Conservation (phyloP, 805 yeast species). For the Cyberlindnera euphorbiiphila region DNA sequence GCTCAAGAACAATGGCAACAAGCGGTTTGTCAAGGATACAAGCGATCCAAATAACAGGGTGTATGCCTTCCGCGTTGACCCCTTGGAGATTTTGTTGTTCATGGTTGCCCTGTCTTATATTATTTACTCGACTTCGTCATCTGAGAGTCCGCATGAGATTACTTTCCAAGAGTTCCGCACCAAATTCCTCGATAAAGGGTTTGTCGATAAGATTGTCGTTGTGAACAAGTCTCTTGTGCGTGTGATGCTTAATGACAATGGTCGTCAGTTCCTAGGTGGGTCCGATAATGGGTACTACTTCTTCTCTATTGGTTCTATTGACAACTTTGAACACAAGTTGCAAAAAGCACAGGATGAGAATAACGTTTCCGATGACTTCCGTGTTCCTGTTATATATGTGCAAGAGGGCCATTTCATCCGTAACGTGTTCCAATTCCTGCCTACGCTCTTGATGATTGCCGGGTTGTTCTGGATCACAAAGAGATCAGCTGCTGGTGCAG, state of each 20-base stretch:
- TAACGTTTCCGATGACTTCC: constrained; percentile 54
- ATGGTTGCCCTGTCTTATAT: constrained; percentile 31
- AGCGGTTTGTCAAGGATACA: constrained; percentile 24
- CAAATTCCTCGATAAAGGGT: constrained; percentile 68
- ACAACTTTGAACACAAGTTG: constrained; percentile 77
- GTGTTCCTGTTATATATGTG: constrained; percentile 78
- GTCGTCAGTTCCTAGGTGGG: constrained; percentile 43
- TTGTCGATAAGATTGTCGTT: constrained; percentile 69
- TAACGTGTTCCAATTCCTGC: constrained; percentile 68
- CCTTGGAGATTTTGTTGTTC: constrained; percentile 33
- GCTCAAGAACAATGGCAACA: constrained; percentile 8
- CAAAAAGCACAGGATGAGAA: constrained; percentile 71
- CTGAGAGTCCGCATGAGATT: constrained; percentile 47
- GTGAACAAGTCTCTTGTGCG: constrained; percentile 74
- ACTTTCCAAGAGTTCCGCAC: constrained; percentile 91
- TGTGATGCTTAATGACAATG: constrained; percentile 61
- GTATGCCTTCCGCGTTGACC: constrained; percentile 31
- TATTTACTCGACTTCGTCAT: constrained; percentile 27
- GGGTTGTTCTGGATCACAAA: constrained; percentile 82
- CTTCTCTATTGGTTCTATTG: constrained; percentile 87
- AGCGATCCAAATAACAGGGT: constrained; percentile 31
- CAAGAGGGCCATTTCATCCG: constrained; percentile 66
- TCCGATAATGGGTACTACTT: constrained; percentile 37
- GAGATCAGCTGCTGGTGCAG: constrained; percentile 45
- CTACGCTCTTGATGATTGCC: constrained; percentile 85